Conservation (phyloP, 768 basidiomycete genomes). For the Suillus ampliporus region DNA sequence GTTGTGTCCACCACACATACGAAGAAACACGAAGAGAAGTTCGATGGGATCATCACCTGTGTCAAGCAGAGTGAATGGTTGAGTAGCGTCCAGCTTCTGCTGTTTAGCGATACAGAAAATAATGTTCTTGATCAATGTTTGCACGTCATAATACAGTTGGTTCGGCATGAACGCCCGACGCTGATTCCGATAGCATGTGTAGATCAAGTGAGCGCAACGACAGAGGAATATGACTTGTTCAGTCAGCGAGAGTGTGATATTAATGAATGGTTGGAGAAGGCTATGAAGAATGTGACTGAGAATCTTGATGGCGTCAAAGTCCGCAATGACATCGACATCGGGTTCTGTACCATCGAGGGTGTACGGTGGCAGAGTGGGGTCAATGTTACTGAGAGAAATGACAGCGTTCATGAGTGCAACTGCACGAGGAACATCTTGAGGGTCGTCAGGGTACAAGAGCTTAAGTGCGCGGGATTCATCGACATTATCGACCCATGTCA, state of each 20-base stretch:
- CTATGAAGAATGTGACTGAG: slow-evolving; percentile 14
- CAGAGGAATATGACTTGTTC: slow-evolving; percentile 37
- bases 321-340: slow-evolving; percentile 1
- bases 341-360: neutral
- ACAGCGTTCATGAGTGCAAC: slow-evolving; percentile 30
- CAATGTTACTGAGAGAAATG: slow-evolving; percentile 6
- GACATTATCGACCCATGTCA: neutral
- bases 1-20: slow-evolving; percentile 26
- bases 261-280: slow-evolving; percentile 34
- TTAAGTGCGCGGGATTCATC: neutral
- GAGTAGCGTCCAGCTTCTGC: slow-evolving; percentile 23
- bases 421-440: slow-evolving; percentile 41
- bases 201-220: slow-evolving; percentile 31
- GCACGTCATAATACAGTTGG: slow-evolving; percentile 29
- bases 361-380: neutral
- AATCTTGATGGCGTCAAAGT: slow-evolving; percentile 14
- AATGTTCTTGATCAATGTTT: slow-evolving; percentile 37
- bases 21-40: slow-evolving; percentile 27
- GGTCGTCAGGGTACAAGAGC: slow-evolving; percentile 35
- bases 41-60: slow-evolving; percentile 38
- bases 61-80: slow-evolving; percentile 28
- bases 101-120: slow-evolving; percentile 23
- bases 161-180: slow-evolving; percentile 32
- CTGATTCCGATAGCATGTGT: slow-evolving; percentile 21
- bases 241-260: slow-evolving; percentile 28